phyloP scores from a whole-genome alignment of 2,329 filamentous ascomycete species.

The Colletotrichum sp. region DNA sequence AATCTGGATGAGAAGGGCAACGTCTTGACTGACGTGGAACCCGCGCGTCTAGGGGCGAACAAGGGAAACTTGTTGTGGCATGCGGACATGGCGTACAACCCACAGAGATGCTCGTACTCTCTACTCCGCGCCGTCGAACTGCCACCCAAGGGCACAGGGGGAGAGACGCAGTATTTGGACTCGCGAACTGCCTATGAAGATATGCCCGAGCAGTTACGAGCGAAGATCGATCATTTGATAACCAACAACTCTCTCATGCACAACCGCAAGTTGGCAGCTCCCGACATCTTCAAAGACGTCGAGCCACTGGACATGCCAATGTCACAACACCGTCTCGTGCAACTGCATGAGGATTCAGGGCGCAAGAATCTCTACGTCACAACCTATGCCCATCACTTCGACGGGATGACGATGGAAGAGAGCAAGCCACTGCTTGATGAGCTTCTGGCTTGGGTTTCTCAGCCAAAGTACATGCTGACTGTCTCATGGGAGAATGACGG shows the following conservation, averaged over 20 bases:
- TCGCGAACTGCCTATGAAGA: not conserved
- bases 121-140: not conserved
- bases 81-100: not conserved
- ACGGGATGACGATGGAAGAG: not conserved
- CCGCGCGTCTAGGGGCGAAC: not conserved
- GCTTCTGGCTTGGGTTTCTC: not conserved
- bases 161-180: not conserved
- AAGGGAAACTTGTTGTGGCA: not conserved
- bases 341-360: not conserved
- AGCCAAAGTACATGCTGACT: not conserved
- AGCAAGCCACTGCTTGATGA: not conserved
- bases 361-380: not conserved
- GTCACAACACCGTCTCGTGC: not conserved
- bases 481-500: not conserved
- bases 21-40: not conserved
- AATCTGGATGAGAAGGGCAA: not conserved
- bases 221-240: not conserved
- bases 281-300: not conserved
- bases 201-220: not conserved
- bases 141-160: not conserved
- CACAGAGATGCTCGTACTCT: not conserved
- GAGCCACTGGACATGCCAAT: not conserved
- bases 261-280: not conserved
- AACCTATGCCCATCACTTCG: not conserved
- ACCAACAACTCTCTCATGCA: not conserved